Evolutionary conservation across 345 rosid species (phyloP), one percentile per base, ranked within the genome.

Genomic region (Eucalyptus microcorys): DNA sequence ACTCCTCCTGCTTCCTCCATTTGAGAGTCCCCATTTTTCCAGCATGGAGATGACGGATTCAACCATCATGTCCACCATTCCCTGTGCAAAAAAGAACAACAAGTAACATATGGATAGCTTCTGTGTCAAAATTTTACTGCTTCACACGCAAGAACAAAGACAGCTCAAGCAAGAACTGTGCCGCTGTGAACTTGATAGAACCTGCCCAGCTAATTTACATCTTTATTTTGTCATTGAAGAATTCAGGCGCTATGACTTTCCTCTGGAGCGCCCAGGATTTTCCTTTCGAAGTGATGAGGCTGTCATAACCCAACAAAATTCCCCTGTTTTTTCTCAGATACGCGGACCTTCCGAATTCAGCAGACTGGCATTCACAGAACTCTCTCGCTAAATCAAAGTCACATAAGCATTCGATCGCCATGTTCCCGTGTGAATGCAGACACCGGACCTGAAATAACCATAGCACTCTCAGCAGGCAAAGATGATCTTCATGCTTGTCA

Each of bases 251-350:
- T 6, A 61, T 85, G 15, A 90, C 64, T 81, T 91, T 92, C 80
- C 92, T 88, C 86, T 91, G 92, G 80, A 90, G 90, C 27, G 81
- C 89, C 93, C 92, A 91, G 2, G 85, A 59, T 85, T 49, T 68
- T 50, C 88, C 45, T 21, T 85, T 86, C 7, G 53, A 27, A 21
- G 53, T 86, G 45, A 89, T 5, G 48, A 89, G 2, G 32, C 85
- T 34, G 26, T 86, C 85, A 24, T 86, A 32, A 34, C 88, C 90
- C 17, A 89, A 6, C 24, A 89, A 71, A 21, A 7, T 52, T 86
- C 49, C 88, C 52, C 68, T 45, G 90, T 37, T 45, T 8, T 45
- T 47, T 71, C 57, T 64, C 68, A 66, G 10, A 49, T 66, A 10
- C 15, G 88, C 11, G 0, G 90, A 24, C 90, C 86, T 64, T 50